phyloP scores from a whole-genome alignment of 2,329 filamentous ascomycete species.

The Fusarium sp. region DNA sequence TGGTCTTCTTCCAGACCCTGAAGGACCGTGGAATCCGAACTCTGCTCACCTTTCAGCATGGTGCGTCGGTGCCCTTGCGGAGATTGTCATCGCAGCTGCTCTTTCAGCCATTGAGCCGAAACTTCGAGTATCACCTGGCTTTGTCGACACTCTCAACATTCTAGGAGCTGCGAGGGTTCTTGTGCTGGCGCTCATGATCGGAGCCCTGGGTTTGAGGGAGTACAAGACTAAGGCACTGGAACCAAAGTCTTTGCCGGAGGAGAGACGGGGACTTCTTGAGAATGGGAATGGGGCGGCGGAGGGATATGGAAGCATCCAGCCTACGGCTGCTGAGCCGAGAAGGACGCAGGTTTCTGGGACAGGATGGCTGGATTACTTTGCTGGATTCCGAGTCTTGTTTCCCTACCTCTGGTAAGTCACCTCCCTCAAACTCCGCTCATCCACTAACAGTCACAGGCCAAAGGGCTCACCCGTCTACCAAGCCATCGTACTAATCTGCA shows the following conservation, averaged over 20 bases:
- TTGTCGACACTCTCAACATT: constrained; percentile 46
- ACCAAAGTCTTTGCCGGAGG: constrained; percentile 45
- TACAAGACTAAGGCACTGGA: constrained; percentile 42
- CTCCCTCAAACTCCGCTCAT: neutral
- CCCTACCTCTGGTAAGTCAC: constrained; percentile 54
- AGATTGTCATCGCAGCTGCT: constrained; percentile 49
- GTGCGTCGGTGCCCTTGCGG: constrained; percentile 48
- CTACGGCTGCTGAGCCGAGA: constrained; percentile 22
- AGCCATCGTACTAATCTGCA: constrained; percentile 51
- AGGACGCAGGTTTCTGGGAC: constrained; percentile 48
- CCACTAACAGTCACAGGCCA: constrained; percentile 47
- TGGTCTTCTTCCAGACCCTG: constrained; percentile 54
- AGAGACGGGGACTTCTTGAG: constrained; percentile 52
- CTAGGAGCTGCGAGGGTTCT: constrained; percentile 47
- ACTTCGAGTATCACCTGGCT: constrained; percentile 42
- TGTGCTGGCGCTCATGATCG: constrained; percentile 49
- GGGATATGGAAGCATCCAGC: constrained; percentile 42
- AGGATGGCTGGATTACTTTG: constrained; percentile 58
- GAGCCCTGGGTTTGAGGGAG: constrained; percentile 44
- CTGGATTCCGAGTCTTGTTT: constrained; percentile 56
- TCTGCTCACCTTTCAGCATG: constrained; percentile 51
- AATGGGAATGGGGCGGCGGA: constrained; percentile 48
- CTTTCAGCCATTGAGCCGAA: constrained; percentile 44
- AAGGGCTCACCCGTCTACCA: constrained; percentile 54
- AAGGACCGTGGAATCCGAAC: constrained; percentile 54